A percentile compares a stretch with the other conserved stretches of the same genome.
Conservation (phyloP, 2,329 filamentous ascomycete genomes). For the Cadophora malorum region DNA sequence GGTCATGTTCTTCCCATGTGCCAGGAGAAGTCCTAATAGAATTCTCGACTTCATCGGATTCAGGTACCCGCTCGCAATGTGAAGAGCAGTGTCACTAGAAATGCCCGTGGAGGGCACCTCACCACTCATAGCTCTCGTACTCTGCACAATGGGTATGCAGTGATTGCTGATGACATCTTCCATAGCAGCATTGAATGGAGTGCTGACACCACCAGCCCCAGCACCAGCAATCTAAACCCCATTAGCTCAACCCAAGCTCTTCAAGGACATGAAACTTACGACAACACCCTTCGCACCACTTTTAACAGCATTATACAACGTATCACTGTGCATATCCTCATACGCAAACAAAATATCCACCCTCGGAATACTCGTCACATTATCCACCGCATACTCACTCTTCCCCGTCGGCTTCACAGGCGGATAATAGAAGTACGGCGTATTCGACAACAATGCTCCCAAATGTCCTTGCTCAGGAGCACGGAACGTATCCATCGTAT, state of each 20-base stretch:
- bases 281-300: conserved; percentile 61
- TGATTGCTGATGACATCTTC: conserved; percentile 51
- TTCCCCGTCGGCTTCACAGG: conserved; percentile 56
- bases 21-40: conserved; percentile 48
- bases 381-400: conserved; percentile 50
- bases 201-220: conserved; percentile 58
- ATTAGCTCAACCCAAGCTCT: background rate
- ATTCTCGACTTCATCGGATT: conserved; percentile 63
- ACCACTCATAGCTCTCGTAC: conserved; percentile 57
- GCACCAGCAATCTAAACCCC: conserved; percentile 53
- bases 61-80: conserved; percentile 56
- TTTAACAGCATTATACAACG: conserved; percentile 56
- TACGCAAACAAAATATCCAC: conserved; percentile 64
- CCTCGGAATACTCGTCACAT: conserved; percentile 50
- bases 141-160: conserved; percentile 57
- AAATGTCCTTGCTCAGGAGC: conserved; percentile 51
- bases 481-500: conserved; percentile 67
- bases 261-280: background rate
- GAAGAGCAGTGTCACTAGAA: conserved; percentile 36
- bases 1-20: conserved; percentile 34
- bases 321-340: conserved; percentile 56
- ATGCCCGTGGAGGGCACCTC: conserved; percentile 32
- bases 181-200: conserved; percentile 49
- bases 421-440: conserved; percentile 56
- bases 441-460: conserved; percentile 58